Evolutionary conservation across 495 filamentous ascomycete species (phyloP).

Genomic region (Acidomyces sp.): DNA sequence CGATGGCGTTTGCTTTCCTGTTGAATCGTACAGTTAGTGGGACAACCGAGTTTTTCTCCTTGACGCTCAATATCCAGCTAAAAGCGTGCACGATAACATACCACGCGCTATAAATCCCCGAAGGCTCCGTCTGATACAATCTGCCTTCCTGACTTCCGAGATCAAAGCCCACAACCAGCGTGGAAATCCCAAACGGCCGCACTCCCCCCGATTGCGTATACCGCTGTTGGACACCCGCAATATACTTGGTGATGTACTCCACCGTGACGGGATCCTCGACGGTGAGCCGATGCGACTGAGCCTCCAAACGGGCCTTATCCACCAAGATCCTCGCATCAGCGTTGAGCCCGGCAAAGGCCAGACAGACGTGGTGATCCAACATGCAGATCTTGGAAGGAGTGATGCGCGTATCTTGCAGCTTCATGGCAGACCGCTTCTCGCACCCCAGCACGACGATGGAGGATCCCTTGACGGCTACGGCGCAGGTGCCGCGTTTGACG

Average conservation of each 20-base stretch:
- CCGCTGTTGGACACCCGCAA: slow-evolving; percentile 91
- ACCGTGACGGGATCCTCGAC: slow-evolving; percentile 95
- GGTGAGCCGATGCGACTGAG: slow-evolving; percentile 94
- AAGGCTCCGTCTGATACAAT: slow-evolving; percentile 95
- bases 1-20: slow-evolving; percentile 99
- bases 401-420: slow-evolving; percentile 97
- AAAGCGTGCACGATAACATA: too few species aligned
- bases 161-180: slow-evolving; percentile 93
- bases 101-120: slow-evolving; percentile 97
- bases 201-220: slow-evolving; percentile 98
- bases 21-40: slow-evolving; percentile 7
- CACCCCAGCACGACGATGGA: slow-evolving; percentile 93
- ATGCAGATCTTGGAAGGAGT: slow-evolving; percentile 95
- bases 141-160: slow-evolving; percentile 72
- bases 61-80: too few species aligned
- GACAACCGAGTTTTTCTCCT: too few species aligned
- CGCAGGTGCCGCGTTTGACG: slow-evolving; percentile 97
- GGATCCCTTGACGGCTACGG: slow-evolving; percentile 89
- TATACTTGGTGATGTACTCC: slow-evolving; percentile 98
- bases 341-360: slow-evolving; percentile 93
- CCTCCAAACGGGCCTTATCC: slow-evolving; percentile 92
- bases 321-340: slow-evolving; percentile 94
- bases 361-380: slow-evolving; percentile 87
- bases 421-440: slow-evolving; percentile 97
- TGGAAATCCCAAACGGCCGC: slow-evolving; percentile 93